Evolutionary conservation across 495 filamentous ascomycete genomes (phyloP).

Genomic region (Lasiosphaeris hirsuta): DNA sequence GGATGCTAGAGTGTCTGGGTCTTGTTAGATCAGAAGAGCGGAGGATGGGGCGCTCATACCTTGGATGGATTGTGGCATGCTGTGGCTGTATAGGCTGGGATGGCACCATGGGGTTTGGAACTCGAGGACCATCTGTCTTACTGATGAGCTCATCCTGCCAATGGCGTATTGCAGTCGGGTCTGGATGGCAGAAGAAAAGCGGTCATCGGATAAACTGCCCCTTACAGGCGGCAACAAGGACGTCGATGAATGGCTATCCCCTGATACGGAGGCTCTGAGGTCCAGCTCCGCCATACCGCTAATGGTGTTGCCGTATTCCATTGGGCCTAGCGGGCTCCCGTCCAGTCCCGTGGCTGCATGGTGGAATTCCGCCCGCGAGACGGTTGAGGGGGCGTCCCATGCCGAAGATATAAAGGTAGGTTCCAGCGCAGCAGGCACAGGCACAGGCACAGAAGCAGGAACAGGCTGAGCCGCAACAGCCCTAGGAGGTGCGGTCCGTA

Average conservation of each 20-base stretch:
- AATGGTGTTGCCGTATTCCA: too few species aligned
- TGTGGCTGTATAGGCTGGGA: slow-evolving; percentile 40
- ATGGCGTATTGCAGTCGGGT: slow-evolving; percentile 45
- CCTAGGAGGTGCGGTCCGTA: not conserved
- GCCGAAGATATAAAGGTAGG: not conserved
- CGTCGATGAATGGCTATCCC: too few species aligned
- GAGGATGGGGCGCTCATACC: slow-evolving; percentile 28
- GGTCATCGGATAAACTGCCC: not conserved
- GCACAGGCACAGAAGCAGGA: not conserved
- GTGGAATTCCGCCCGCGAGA: too few species aligned
- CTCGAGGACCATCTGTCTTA: slow-evolving; percentile 46
- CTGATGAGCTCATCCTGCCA: slow-evolving; percentile 37
- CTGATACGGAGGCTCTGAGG: too few species aligned
- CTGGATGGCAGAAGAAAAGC: slow-evolving; percentile 19
- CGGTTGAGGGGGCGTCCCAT: too few species aligned
- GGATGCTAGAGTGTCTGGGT: slow-evolving; percentile 44
- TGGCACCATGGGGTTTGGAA: slow-evolving; percentile 51
- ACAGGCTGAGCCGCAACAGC: not conserved
- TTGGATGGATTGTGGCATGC: slow-evolving; percentile 48
- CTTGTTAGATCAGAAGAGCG: not conserved
- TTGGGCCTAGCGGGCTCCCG: too few species aligned
- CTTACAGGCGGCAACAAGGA: too few species aligned
- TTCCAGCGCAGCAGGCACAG: not conserved
- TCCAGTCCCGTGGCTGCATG: too few species aligned
- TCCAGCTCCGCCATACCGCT: too few species aligned